Percentiles rank a stretch among this genome's conserved stretches.
Conservation (phyloP, 1,284 basidiomycete species). For the Tilletia indica region DNA sequence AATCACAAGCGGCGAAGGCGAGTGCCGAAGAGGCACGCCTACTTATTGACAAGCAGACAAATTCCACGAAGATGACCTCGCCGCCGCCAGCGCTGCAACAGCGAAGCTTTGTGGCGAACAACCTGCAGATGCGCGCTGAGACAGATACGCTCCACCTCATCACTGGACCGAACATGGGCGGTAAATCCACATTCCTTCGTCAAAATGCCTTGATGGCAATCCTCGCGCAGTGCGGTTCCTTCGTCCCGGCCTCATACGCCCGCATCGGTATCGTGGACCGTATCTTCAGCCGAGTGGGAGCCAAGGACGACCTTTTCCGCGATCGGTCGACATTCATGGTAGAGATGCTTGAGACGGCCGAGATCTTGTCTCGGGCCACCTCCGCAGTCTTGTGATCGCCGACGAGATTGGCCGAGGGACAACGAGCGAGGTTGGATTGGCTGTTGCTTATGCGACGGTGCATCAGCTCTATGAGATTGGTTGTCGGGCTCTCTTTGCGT, state of each 20-base stretch:
- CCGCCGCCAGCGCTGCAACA: conserved; percentile 56
- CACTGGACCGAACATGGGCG: conserved; percentile 95
- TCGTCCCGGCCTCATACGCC: conserved; percentile 81
- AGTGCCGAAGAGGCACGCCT: not conserved
- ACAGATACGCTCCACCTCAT: conserved; percentile 71
- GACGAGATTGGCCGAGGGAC: conserved; percentile 90
- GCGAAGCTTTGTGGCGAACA: conserved; percentile 79
- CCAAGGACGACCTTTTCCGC: conserved; percentile 88
- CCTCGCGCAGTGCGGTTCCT: conserved; percentile 87
- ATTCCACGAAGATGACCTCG: not conserved
- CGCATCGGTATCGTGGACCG: conserved; percentile 82
- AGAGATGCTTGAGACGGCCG: conserved; percentile 60
- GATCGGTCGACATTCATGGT: conserved; percentile 90
- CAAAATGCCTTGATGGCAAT: conserved; percentile 87
- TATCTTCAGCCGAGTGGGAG: conserved; percentile 90
- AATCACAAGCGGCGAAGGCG: conserved; percentile 52
- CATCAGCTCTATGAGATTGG: conserved; percentile 76
- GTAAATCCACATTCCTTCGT: conserved; percentile 85
- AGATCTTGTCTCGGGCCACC: conserved; percentile 68
- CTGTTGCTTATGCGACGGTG: conserved; percentile 86
- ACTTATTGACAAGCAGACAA: conserved; percentile 21
- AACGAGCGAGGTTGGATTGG: conserved; percentile 83
- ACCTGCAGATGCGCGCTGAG: conserved; percentile 64
- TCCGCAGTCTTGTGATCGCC: conserved; percentile 42
- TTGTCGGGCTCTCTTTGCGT: conserved; percentile 86